Percentiles rank a stretch among this genome's conserved stretches.
phyloP scores from a whole-genome alignment of 345 rosid species.

The Microcos paniculata region DNA sequence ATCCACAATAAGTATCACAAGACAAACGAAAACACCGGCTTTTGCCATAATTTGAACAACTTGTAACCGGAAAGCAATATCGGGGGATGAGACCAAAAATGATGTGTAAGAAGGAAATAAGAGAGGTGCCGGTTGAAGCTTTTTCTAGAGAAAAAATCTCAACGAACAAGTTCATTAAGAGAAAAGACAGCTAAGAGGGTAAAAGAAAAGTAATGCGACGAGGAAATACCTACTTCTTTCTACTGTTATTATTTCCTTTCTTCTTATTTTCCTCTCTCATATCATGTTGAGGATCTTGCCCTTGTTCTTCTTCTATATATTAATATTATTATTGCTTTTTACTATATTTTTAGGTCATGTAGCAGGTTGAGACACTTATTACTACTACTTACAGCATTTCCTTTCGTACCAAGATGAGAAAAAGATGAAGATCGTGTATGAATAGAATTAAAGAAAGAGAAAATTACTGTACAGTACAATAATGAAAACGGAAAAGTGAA shows the following conservation, averaged over 20 bases:
- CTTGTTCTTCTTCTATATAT: no score
- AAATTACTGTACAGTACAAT: no score
- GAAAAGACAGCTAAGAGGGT: neutral
- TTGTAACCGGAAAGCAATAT: no score
- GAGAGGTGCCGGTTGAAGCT: neutral
- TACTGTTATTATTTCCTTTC: neutral
- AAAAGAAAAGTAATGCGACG: neutral
- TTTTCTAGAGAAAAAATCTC: neutral
- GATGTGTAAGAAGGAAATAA: neutral
- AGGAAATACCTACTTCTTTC: neutral
- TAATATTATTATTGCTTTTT: no score
- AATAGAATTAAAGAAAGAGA: no score
- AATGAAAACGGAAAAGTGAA: no score
- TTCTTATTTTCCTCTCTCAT: neutral
- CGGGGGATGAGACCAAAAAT: no score
- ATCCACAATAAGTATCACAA: conserved; percentile 25
- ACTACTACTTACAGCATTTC: no score
- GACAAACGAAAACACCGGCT: conserved; percentile 17
- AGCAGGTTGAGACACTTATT: no score
- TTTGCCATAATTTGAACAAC: neutral
- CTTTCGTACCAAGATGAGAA: no score
- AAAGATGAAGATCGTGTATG: no score
- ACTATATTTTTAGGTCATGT: no score
- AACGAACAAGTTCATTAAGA: neutral
- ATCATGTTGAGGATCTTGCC: neutral